phyloP scores from a whole-genome alignment of 768 basidiomycete species.

The Calocera cornea region DNA sequence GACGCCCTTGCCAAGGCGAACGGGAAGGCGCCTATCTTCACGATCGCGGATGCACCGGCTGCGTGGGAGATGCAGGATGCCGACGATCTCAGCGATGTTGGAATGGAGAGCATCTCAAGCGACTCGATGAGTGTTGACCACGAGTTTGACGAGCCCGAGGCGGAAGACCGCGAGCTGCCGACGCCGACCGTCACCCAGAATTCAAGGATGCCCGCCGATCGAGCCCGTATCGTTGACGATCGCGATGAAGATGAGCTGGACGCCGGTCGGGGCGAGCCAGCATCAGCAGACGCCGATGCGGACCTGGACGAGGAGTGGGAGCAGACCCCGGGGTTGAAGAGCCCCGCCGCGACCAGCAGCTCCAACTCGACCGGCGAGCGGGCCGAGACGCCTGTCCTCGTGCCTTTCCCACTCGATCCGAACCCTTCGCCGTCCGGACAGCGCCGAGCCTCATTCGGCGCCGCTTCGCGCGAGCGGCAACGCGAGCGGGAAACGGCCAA shows the following conservation, averaged over 20 bases:
- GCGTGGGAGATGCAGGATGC: background rate
- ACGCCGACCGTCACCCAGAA: background rate
- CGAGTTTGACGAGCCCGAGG: slow-evolving; percentile 2
- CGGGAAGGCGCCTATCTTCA: background rate
- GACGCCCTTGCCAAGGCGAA: slow-evolving; percentile 21
- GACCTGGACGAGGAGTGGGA: slow-evolving; percentile 1
- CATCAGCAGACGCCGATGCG: background rate
- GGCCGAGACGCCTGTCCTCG: background rate
- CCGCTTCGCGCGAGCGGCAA: background rate
- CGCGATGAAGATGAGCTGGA: background rate
- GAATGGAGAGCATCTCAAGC: slow-evolving; percentile 3
- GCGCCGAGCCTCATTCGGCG: background rate
- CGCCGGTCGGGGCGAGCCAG: background rate
- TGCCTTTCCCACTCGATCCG: background rate
- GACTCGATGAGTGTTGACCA: slow-evolving; percentile 1
- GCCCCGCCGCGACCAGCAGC: background rate
- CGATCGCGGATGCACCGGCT: background rate
- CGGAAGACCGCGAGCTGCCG: background rate
- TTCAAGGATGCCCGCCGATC: background rate
- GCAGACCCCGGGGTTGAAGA: background rate
- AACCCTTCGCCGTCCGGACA: background rate
- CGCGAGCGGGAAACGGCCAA: background rate
- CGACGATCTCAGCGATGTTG: background rate
- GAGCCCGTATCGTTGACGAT: background rate
- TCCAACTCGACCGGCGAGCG: background rate